phyloP scores from a whole-genome alignment of 2,329 filamentous ascomycete species.

The Escovopsis sp. region DNA sequence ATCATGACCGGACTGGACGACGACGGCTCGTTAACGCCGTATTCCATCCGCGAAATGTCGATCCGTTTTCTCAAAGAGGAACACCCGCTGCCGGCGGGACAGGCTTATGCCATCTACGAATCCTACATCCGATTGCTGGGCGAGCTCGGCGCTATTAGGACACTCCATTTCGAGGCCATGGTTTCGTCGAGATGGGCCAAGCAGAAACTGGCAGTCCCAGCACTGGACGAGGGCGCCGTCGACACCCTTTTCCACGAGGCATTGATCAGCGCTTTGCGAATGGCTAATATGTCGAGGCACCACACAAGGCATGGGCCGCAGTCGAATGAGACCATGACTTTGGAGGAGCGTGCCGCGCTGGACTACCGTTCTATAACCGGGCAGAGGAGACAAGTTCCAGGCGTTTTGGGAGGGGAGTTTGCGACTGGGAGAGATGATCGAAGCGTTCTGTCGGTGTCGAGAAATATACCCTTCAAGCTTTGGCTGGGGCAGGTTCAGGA shows the following conservation, averaged over 20 bases:
- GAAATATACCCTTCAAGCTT: too few species aligned
- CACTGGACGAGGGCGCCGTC: conserved; percentile 1
- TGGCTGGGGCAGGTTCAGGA: background rate
- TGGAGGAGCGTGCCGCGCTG: conserved; percentile 8
- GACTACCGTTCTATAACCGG: conserved; percentile 10
- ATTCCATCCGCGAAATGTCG: conserved; percentile 14
- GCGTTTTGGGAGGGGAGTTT: too few species aligned
- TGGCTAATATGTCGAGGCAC: conserved; percentile 2
- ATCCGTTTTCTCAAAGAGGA: conserved; percentile 5
- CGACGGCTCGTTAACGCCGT: conserved; percentile 7
- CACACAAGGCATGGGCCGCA: conserved; percentile 1
- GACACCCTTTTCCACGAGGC: conserved; percentile 5
- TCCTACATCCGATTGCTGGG: conserved; percentile 17
- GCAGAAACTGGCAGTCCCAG: background rate
- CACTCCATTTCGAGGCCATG: conserved; percentile 18
- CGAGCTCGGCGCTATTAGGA: conserved; percentile 17
- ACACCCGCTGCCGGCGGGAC: background rate
- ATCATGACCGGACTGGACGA: conserved; percentile 16
- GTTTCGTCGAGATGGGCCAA: conserved; percentile 2
- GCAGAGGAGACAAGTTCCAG: conserved; percentile 1
- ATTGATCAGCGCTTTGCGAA: conserved; percentile 2
- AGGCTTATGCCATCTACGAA: conserved; percentile 9
- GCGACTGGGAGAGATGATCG: too few species aligned
- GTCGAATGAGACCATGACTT: too few species aligned
- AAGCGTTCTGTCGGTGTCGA: background rate